Percentiles rank a stretch among this genome's conserved stretches.
phyloP scores from a whole-genome alignment of 2,329 filamentous ascomycete genomes.

The Fusarium scirpi region DNA sequence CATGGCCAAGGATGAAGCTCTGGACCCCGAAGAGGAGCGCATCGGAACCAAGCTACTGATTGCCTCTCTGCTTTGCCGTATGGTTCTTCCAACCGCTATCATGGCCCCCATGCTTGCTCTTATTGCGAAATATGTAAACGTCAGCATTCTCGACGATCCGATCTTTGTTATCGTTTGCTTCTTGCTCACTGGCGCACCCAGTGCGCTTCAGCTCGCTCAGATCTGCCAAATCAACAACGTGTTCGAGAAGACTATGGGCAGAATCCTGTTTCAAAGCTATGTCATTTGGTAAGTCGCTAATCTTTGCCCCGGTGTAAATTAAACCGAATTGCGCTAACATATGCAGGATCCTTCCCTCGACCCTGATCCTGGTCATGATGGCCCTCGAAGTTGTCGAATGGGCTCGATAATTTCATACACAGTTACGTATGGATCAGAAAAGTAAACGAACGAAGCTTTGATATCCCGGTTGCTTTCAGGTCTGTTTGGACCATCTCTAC shows the following conservation, averaged over 20 bases:
- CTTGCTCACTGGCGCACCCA: conserved; percentile 92
- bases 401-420: conserved; percentile 61
- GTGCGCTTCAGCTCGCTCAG: conserved; percentile 92
- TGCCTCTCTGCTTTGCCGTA: conserved; percentile 86
- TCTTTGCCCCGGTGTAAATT: conserved; percentile 13
- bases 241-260: conserved; percentile 94
- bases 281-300: conserved; percentile 80
- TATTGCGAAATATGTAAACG: conserved; percentile 87
- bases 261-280: conserved; percentile 88
- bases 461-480: not conserved
- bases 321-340: conserved; percentile 46
- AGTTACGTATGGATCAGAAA: not conserved
- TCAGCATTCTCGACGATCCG: conserved; percentile 95
- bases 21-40: conserved; percentile 76
- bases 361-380: conserved; percentile 88
- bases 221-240: conserved; percentile 99
- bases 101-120: conserved; percentile 93
- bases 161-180: conserved; percentile 99
- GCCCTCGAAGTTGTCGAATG: conserved; percentile 94
- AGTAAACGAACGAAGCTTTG: not conserved
- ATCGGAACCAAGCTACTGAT: conserved; percentile 82
- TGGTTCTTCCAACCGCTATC: conserved; percentile 90
- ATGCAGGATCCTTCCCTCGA: conserved; percentile 88
- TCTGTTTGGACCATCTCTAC: not conserved
- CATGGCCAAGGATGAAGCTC: conserved; percentile 72